phyloP scores from a whole-genome alignment of 2,329 filamentous ascomycete species.

The Aureobasidium sp. region DNA sequence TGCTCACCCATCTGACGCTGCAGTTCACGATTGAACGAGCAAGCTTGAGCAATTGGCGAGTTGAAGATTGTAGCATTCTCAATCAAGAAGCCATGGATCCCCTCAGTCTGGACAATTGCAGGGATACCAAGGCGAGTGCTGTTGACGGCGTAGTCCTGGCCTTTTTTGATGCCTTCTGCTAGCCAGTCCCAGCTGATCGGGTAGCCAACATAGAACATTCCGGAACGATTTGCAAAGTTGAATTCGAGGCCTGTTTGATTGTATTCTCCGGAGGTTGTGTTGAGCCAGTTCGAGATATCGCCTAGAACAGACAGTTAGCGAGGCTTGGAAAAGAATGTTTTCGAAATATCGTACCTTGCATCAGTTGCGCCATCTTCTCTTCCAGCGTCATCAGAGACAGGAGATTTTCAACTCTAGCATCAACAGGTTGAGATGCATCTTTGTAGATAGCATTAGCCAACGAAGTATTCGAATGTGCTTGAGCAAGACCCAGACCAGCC shows the following conservation, averaged over 20 bases:
- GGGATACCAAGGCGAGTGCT: conserved; percentile 63
- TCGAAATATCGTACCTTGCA: conserved; percentile 27
- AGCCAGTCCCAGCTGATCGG: conserved; percentile 56
- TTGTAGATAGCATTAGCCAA: conserved; percentile 48
- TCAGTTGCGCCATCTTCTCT: conserved; percentile 62
- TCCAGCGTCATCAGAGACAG: conserved; percentile 64
- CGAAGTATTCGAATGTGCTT: conserved; percentile 14
- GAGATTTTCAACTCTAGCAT: conserved; percentile 58
- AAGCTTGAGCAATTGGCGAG: conserved; percentile 63
- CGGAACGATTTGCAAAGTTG: conserved; percentile 58
- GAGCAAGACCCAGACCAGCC: neutral
- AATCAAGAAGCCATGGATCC: conserved; percentile 63
- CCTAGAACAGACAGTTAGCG: conserved; percentile 22
- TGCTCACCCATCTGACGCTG: conserved; percentile 57
- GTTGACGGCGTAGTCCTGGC: conserved; percentile 59
- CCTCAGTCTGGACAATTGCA: conserved; percentile 64
- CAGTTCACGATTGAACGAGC: conserved; percentile 59
- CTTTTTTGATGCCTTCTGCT: conserved; percentile 52
- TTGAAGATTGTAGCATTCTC: conserved; percentile 73
- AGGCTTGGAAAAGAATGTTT: neutral
- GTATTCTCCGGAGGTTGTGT: conserved; percentile 56
- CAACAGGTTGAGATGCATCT: conserved; percentile 51
- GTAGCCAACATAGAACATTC: conserved; percentile 64
- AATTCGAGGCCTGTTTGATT: conserved; percentile 58
- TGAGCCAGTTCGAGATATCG: conserved; percentile 66